Conservation (phyloP, 371 early-diverging fungal genomes). For the Mucor circinelloides region DNA sequence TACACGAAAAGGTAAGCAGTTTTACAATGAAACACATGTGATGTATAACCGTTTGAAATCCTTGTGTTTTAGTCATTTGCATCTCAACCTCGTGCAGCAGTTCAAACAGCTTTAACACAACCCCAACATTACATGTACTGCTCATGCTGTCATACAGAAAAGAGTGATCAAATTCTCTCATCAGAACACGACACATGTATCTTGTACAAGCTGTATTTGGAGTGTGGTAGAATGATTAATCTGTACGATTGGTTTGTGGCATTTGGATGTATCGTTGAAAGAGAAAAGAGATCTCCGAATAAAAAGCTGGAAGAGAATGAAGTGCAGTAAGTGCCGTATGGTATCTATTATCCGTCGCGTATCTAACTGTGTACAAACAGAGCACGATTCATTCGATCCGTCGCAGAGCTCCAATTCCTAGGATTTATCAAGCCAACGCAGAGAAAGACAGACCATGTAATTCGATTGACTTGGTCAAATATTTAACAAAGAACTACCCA, state of each 20-base stretch:
- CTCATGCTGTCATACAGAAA: constrained; percentile 60
- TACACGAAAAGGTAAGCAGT: constrained; percentile 70
- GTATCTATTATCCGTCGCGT: neutral
- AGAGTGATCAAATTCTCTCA: constrained; percentile 49
- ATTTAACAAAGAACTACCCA: no score
- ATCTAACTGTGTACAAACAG: constrained; percentile 23
- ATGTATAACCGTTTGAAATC: neutral
- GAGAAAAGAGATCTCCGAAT: constrained; percentile 35
- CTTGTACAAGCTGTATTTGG: constrained; percentile 84
- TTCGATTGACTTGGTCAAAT: constrained; percentile 84
- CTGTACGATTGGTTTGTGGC: constrained; percentile 90
- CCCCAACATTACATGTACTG: constrained; percentile 78
- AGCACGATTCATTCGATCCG: constrained; percentile 84
- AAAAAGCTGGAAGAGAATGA: constrained; percentile 43
- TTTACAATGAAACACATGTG: neutral
- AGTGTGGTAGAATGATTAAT: constrained; percentile 92
- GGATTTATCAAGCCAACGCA: constrained; percentile 89
- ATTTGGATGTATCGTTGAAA: constrained; percentile 71
- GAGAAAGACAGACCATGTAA: constrained; percentile 92
- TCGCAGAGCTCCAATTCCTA: constrained; percentile 84
- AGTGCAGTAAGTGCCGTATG: constrained; percentile 42
- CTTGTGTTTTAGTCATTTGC: constrained; percentile 64
- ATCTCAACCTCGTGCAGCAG: constrained; percentile 80
- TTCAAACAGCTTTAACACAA: constrained; percentile 83
- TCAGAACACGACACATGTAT: constrained; percentile 85